A percentile compares a stretch with the other conserved stretches of the same genome.
These are phyloP conservation scores for Paxillus ammoniavirescens DNA, from an alignment of 768 basidiomycete species.

Conservation along the genomic window DNA sequence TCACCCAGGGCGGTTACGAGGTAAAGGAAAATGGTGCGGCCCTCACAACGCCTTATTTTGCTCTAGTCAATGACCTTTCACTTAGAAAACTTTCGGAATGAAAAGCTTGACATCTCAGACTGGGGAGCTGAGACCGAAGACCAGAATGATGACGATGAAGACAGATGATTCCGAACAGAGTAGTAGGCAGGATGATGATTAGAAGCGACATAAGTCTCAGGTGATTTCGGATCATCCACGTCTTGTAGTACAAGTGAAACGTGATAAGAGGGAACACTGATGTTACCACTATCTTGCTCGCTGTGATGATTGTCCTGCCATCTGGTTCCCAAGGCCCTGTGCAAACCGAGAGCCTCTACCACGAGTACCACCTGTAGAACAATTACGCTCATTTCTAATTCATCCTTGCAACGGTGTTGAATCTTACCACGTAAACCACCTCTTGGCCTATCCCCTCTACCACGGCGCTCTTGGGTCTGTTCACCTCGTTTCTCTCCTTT, in stretches of 20 bases:
- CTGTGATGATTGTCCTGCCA: slow-evolving; percentile 42
- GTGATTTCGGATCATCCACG: neutral
- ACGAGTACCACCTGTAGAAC: slow-evolving; percentile 52
- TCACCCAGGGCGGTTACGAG: slow-evolving; percentile 80
- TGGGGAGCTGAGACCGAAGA: slow-evolving; percentile 44
- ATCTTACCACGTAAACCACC: slow-evolving; percentile 57
- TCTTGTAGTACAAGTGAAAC: neutral
- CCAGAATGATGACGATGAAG: slow-evolving; percentile 21
- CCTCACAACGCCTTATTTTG: neutral
- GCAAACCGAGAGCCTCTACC: slow-evolving; percentile 81
- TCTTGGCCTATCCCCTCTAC: slow-evolving; percentile 61
- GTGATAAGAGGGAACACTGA: neutral
- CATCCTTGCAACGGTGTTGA: neutral
- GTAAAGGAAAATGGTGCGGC: slow-evolving; percentile 57
- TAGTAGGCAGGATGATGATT: slow-evolving; percentile 5
- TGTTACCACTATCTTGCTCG: slow-evolving; percentile 18
- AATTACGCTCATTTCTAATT: neutral
- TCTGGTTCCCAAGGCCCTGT: slow-evolving; percentile 80
- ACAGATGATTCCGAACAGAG: slow-evolving; percentile 12
- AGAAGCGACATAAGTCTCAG: slow-evolving; percentile 1
- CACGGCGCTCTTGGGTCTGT: slow-evolving; percentile 73
- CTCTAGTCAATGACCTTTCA: neutral
- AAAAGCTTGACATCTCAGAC: slow-evolving; percentile 56
- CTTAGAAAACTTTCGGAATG: slow-evolving; percentile 53
- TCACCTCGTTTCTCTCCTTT: slow-evolving; percentile 82